Evolutionary conservation across 2,329 filamentous ascomycete genomes (phyloP).

Genomic region (Penicillium thymicola): DNA sequence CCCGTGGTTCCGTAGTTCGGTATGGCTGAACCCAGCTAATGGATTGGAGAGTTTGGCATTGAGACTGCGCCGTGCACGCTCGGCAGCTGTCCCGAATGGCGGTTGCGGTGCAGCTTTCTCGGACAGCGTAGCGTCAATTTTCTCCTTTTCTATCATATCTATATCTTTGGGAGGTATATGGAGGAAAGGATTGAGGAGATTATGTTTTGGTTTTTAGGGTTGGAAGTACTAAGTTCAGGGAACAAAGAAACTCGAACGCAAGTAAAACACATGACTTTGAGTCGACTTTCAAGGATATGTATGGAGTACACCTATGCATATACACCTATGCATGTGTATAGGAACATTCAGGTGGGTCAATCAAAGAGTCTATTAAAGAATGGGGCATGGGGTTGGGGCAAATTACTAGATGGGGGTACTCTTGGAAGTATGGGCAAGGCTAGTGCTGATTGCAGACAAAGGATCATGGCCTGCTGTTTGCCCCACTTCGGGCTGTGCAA

Average conservation of each 20-base stretch:
- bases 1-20: slow-evolving; percentile 55
- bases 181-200: not conserved
- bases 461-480: not conserved
- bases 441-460: not conserved
- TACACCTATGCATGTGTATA: not conserved
- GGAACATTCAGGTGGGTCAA: not conserved
- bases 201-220: not conserved
- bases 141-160: not conserved
- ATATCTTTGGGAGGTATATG: not conserved
- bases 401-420: not conserved
- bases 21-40: slow-evolving; percentile 47
- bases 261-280: not conserved
- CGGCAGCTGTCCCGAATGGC: slow-evolving; percentile 34
- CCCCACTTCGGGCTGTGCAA: not conserved
- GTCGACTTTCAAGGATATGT: not conserved
- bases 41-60: slow-evolving; percentile 55
- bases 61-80: slow-evolving; percentile 40
- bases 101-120: slow-evolving; percentile 25
- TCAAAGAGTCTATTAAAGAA: not conserved
- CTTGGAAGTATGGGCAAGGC: not conserved
- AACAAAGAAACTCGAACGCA: slow-evolving; percentile 5
- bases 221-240: not conserved
- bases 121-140: not conserved
- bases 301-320: not conserved
- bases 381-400: not conserved